Percentiles rank a stretch among this genome's conserved stretches.
Evolutionary conservation across 148 eudicot species (phyloP).

Genomic region (Salicornia ramosissima): DNA sequence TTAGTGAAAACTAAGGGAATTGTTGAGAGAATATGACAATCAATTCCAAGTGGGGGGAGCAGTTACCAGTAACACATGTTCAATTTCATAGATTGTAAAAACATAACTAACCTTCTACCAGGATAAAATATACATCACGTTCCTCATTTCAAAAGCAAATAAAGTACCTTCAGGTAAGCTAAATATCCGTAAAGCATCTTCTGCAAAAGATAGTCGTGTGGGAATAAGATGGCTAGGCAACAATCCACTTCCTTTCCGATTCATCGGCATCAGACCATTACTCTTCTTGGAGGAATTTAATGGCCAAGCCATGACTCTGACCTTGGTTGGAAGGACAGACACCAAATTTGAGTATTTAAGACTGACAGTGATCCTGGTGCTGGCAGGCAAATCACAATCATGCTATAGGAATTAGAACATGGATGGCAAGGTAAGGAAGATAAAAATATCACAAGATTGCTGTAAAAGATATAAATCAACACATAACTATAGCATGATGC

Average conservation of each 20-base stretch:
- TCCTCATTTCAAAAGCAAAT: background rate
- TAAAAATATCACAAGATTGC: background rate
- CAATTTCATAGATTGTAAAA: background rate
- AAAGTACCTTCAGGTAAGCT: conserved; percentile 84
- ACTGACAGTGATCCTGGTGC: conserved; percentile 78
- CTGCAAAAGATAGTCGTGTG: conserved; percentile 69
- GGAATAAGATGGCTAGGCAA: conserved; percentile 50
- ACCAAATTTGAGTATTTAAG: conserved; percentile 78
- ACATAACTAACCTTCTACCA: background rate
- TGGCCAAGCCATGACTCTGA: conserved; percentile 93
- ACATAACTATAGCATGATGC: too few relatives aligned
- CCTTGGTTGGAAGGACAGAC: conserved; percentile 70
- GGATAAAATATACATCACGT: background rate
- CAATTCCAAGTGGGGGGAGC: background rate
- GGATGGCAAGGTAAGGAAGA: background rate
- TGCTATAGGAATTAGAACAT: conserved; percentile 10
- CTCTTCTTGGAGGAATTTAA: conserved; percentile 44
- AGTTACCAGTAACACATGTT: background rate
- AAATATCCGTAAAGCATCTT: conserved; percentile 70
- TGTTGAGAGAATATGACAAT: background rate
- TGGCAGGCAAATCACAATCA: conserved; percentile 17
- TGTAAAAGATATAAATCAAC: too few relatives aligned
- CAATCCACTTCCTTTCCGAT: conserved; percentile 39
- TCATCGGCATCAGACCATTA: conserved; percentile 14
- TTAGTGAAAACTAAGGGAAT: too few relatives aligned